These are phyloP conservation scores for Chalciporus sphaerocephalus DNA, from an alignment of 768 basidiomycete species.

Conservation along the genomic window DNA sequence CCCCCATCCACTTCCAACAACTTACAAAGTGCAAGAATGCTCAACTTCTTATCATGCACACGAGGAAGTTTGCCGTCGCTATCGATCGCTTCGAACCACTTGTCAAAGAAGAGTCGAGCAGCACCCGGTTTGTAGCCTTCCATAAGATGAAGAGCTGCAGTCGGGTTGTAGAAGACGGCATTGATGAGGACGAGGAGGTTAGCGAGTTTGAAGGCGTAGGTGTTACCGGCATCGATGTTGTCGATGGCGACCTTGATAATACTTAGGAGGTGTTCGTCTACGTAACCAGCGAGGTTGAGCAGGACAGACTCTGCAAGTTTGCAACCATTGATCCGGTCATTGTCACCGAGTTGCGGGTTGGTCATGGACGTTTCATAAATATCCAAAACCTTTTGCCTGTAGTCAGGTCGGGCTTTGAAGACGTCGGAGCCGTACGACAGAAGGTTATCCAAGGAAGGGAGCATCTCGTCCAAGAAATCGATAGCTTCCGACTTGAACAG, in stretches of 20 bases:
- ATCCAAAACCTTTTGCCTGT: slow-evolving; percentile 76
- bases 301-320: slow-evolving; percentile 81
- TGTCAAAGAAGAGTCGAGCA: slow-evolving; percentile 74
- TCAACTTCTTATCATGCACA: slow-evolving; percentile 88
- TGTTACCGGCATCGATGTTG: slow-evolving; percentile 58
- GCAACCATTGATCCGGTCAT: slow-evolving; percentile 78
- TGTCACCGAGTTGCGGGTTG: slow-evolving; percentile 71
- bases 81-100: slow-evolving; percentile 77
- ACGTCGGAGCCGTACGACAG: slow-evolving; percentile 76
- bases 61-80: slow-evolving; percentile 58
- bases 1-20: slow-evolving; percentile 66
- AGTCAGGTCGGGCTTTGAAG: slow-evolving; percentile 68
- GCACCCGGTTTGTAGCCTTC: slow-evolving; percentile 55
- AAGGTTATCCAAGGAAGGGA: slow-evolving; percentile 84
- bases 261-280: slow-evolving; percentile 71
- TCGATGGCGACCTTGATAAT: slow-evolving; percentile 62
- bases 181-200: slow-evolving; percentile 84
- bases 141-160: slow-evolving; percentile 71
- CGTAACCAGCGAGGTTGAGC: slow-evolving; percentile 69
- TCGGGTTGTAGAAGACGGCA: slow-evolving; percentile 77
- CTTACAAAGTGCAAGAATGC: slow-evolving; percentile 69
- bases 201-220: slow-evolving; percentile 62
- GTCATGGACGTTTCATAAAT: slow-evolving; percentile 76
- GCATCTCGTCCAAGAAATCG: slow-evolving; percentile 90
- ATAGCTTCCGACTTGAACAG: slow-evolving; percentile 80